Conservation (phyloP, 495 filamentous ascomycete genomes). For the Aspergillus saccharolyticus region DNA sequence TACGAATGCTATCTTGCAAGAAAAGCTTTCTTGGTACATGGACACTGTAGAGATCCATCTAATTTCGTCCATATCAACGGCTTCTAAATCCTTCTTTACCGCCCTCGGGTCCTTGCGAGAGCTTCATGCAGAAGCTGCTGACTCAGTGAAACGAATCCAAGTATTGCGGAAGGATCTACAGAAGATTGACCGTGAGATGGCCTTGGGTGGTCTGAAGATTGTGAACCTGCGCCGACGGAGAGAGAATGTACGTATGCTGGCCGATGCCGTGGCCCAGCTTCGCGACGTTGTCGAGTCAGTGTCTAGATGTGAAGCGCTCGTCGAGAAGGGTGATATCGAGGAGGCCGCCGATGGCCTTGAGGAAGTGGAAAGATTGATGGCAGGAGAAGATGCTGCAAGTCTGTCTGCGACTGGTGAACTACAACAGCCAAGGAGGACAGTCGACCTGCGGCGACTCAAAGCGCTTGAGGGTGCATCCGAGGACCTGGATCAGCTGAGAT, state of each 20-base stretch:
- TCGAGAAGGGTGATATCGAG: slow-evolving; percentile 77
- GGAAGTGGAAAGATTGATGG: slow-evolving; percentile 69
- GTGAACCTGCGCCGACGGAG: slow-evolving; percentile 73
- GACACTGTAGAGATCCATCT: slow-evolving; percentile 97
- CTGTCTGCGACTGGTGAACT: slow-evolving; percentile 23
- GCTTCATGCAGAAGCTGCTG: slow-evolving; percentile 85
- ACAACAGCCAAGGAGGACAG: slow-evolving; percentile 27
- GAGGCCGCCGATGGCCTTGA: slow-evolving; percentile 72
- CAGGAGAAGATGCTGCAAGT: slow-evolving; percentile 52
- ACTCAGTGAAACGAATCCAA: slow-evolving; percentile 85
- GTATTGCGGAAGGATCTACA: slow-evolving; percentile 70
- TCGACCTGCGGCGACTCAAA: slow-evolving; percentile 72
- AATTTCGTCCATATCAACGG: slow-evolving; percentile 91
- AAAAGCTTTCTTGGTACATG: slow-evolving; percentile 99
- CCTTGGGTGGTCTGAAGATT: slow-evolving; percentile 77
- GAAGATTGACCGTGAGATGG: slow-evolving; percentile 81
- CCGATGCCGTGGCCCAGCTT: slow-evolving; percentile 77
- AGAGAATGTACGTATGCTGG: slow-evolving; percentile 80
- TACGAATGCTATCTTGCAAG: slow-evolving; percentile 97
- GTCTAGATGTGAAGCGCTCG: slow-evolving; percentile 68
- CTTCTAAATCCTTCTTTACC: slow-evolving; percentile 94
- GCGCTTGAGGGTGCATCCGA: slow-evolving; percentile 75
- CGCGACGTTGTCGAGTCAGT: slow-evolving; percentile 72
- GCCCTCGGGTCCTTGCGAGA: slow-evolving; percentile 87
- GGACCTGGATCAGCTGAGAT: slow-evolving; percentile 68